Base-by-base conservation (phyloP, 371 early-diverging fungal genomes). In the Racocetra persica region DNA sequence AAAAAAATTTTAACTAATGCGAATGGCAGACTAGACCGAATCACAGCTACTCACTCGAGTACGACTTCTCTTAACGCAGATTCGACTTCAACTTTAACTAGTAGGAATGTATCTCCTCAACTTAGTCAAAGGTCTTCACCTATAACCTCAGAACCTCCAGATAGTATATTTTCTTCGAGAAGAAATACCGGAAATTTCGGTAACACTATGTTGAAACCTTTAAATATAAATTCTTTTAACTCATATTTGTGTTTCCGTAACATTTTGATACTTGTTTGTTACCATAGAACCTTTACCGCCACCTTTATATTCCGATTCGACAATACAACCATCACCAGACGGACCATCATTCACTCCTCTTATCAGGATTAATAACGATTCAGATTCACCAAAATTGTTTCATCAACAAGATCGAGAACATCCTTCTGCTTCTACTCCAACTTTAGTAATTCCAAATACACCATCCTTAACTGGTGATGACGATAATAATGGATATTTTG, bases 41-140 rank as follows among this genome's bases (percentile, higher is more conserved):
- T 79, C 32, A 79, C 79, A n/a, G 20, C 54, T 20, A 65, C 69
- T 52, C 38, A 79, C 32, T 28, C 32, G 36, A 18, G n/a, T 6
- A 60, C 24, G 14, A 10, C 54, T 20, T 18, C 60, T 41, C n/a
- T 73, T 1, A 51, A 26, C 26, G 32, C 69, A 14, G 69, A 41
- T 45, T 0, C 14, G 18, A 14, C 72, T 71, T 71, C 72, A n/a
- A 24, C 72, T 49, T 49, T 71, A 51, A 71, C 49, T 26, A 52
- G 52, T 71, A 71, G 41, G 16, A 73, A 26, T 14, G 26, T 32
- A 1, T 79, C 79, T 14, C 77, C 66, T 55, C 51, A 49, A 24
- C 62, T 4, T 8, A 78, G 78, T 67, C 78, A 52, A 78, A 65
- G 51, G n/a, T 78, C 78, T 66, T 79, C 79, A 0, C 79, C 79